Evolutionary conservation across 352 stramenopile genomes (phyloP).

Genomic region (Phytopythium aichiense): DNA sequence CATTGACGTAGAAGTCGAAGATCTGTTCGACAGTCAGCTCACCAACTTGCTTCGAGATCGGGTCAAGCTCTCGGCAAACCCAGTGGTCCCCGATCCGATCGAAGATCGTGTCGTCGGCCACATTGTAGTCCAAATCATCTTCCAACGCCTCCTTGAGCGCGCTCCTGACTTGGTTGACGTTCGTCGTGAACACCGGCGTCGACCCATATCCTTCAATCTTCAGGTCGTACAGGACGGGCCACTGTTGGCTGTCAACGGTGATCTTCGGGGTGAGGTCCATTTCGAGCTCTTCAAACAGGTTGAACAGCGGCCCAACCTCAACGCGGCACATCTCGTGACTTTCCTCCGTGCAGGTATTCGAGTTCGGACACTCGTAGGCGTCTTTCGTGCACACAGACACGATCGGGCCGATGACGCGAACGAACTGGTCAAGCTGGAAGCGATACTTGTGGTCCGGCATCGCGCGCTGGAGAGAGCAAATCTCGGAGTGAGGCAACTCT

Average conservation of each 20-base stretch:
- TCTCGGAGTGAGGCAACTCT: no score
- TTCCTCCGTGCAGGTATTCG: no score
- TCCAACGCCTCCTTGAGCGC: background rate
- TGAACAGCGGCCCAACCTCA: background rate
- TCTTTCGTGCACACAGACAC: no score
- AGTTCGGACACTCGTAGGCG: no score
- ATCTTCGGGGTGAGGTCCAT: background rate
- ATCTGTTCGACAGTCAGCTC: background rate
- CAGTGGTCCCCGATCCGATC: background rate
- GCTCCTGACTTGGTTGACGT: background rate
- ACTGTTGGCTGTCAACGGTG: no score
- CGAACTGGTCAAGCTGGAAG: no score
- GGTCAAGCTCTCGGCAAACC: background rate
- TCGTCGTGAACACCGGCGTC: background rate
- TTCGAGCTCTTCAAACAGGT: background rate
- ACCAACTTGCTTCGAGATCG: background rate
- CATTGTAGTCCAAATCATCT: background rate
- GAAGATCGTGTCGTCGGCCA: background rate
- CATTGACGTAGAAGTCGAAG: background rate
- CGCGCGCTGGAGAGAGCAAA: no score
- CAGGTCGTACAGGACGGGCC: no score
- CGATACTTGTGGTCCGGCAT: no score
- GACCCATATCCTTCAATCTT: no score
- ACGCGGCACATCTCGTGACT: no score
- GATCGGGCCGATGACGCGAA: no score